A percentile compares a stretch with the other conserved stretches of the same genome.
Evolutionary conservation across 1,284 basidiomycete species (phyloP).

Genomic region (Ustilago trichophora): DNA sequence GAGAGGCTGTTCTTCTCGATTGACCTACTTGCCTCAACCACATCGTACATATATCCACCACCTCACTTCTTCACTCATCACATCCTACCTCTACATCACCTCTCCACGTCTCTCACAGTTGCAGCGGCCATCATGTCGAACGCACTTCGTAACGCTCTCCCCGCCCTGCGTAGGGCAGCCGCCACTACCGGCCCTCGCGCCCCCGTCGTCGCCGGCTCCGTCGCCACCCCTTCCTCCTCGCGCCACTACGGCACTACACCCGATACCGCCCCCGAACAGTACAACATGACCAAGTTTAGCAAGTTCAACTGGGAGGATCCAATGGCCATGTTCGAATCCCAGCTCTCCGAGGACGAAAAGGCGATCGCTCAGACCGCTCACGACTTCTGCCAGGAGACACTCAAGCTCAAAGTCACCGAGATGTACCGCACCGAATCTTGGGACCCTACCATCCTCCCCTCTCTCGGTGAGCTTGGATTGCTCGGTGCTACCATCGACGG

Average conservation of each 20-base stretch:
- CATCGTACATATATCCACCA: too few species aligned
- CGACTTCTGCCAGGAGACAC: constrained; percentile 84
- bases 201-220: constrained; percentile 1
- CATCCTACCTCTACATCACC: too few species aligned
- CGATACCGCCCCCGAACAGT: constrained; percentile 34
- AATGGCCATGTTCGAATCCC: constrained; percentile 27
- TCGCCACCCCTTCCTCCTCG: constrained; percentile 1
- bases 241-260: constrained; percentile 39
- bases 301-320: constrained; percentile 77
- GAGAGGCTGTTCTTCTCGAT: too few species aligned
- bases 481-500: constrained; percentile 91
- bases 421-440: constrained; percentile 88
- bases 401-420: constrained; percentile 83
- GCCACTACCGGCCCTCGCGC: constrained; percentile 7
- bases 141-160: constrained; percentile 32
- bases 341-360: constrained; percentile 87
- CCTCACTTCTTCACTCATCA: too few species aligned
- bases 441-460: constrained; percentile 79
- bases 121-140: constrained; percentile 47
- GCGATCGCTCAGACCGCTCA: constrained; percentile 86
- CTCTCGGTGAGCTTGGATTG: constrained; percentile 92
- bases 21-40: too few species aligned
- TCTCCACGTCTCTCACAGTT: too few species aligned
- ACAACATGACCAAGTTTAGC: constrained; percentile 68
- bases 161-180: constrained; percentile 21